Percentiles rank a stretch among this genome's conserved stretches.
Conservation (phyloP, 768 basidiomycete genomes). For the Leccinum longicurvipes region DNA sequence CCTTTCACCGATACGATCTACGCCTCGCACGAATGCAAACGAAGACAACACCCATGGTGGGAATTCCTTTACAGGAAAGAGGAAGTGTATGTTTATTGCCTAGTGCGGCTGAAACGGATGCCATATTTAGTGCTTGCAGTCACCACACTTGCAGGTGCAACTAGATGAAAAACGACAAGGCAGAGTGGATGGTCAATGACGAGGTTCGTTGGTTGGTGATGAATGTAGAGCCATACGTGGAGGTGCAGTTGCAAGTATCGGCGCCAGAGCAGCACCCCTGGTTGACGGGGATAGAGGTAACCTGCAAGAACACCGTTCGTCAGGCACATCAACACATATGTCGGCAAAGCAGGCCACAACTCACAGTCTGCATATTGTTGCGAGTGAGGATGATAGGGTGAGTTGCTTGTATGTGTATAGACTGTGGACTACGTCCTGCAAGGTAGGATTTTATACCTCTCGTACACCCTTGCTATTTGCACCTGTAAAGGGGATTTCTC, state of each 20-base stretch:
- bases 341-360: background rate
- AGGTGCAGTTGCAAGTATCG: slow-evolving; percentile 11
- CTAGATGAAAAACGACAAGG: background rate
- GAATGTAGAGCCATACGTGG: slow-evolving; percentile 2
- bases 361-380: slow-evolving; percentile 16
- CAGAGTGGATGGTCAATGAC: background rate
- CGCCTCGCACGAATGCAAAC: background rate
- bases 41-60: background rate
- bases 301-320: background rate
- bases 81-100: background rate
- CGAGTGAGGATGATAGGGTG: background rate
- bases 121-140: slow-evolving; percentile 17
- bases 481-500: background rate
- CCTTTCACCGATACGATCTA: background rate
- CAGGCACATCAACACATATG: background rate
- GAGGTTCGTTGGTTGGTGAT: no score
- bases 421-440: background rate
- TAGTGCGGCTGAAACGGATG: background rate
- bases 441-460: slow-evolving; percentile 5
- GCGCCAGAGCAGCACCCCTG: slow-evolving; percentile 19
- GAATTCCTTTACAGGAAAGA: background rate
- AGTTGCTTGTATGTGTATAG: background rate
- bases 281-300: slow-evolving; percentile 10
- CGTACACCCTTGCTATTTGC: background rate
- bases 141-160: slow-evolving; percentile 18